A percentile compares a stretch with the other conserved stretches of the same genome.
Conservation (phyloP, 75 land plant genomes). For the Picea glauca region DNA sequence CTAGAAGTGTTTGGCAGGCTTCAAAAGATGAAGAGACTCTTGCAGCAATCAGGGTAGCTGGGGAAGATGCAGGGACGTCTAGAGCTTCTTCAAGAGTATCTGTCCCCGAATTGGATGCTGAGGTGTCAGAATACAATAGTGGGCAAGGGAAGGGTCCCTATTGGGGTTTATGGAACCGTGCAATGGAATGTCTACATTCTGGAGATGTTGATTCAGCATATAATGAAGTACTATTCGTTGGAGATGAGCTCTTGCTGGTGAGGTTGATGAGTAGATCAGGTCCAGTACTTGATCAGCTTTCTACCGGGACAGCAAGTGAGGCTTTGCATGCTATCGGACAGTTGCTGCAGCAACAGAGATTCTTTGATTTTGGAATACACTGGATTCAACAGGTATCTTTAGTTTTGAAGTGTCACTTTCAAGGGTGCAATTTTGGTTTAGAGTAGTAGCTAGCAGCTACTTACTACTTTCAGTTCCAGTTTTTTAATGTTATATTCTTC, state of each 20-base stretch:
- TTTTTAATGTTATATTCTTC: not conserved
- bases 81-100: slow-evolving; percentile 32
- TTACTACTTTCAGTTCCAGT: not conserved
- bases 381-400: slow-evolving; percentile 93
- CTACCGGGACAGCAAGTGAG: slow-evolving; percentile 60
- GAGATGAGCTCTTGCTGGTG: slow-evolving; percentile 79
- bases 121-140: slow-evolving; percentile 39
- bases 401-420: not conserved
- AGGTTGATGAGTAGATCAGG: slow-evolving; percentile 96
- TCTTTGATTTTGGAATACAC: slow-evolving; percentile 66
- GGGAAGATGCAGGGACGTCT: slow-evolving; percentile 64
- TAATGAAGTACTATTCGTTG: slow-evolving; percentile 69
- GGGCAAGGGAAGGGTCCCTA: slow-evolving; percentile 51
- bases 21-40: slow-evolving; percentile 98
- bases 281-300: slow-evolving; percentile 79
- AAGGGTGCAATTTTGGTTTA: not conserved
- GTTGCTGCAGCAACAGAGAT: slow-evolving; percentile 74
- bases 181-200: slow-evolving; percentile 73
- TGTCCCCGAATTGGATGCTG: slow-evolving; percentile 47
- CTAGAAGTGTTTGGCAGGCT: slow-evolving; percentile 98
- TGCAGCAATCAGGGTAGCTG: slow-evolving; percentile 95
- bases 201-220: slow-evolving; percentile 92
- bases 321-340: slow-evolving; percentile 63
- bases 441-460: not conserved
- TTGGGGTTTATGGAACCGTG: slow-evolving; percentile 83